phyloP scores from a whole-genome alignment of 2,329 filamentous ascomycete genomes.

The Monilinia aucupariae region DNA sequence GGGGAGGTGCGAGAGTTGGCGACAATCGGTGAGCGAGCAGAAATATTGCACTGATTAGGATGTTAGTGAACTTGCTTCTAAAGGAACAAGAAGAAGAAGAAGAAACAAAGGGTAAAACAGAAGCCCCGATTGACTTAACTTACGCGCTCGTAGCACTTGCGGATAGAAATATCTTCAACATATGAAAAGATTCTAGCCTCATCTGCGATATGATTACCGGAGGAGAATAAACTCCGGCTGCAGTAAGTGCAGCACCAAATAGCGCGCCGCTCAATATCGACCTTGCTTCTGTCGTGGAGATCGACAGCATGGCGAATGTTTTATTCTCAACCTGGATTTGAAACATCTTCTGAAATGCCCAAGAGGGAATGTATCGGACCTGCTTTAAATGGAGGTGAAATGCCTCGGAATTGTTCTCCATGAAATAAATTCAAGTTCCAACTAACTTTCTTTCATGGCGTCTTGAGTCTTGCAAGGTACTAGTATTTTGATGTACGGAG shows the following conservation, averaged over 20 bases:
- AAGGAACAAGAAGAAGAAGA: too few species aligned
- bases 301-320: slow-evolving; percentile 9
- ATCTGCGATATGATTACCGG: slow-evolving; percentile 57
- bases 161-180: slow-evolving; percentile 59
- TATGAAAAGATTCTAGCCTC: slow-evolving; percentile 56
- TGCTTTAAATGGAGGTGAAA: background rate
- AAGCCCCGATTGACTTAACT: slow-evolving; percentile 31
- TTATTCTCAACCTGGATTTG: background rate
- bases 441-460: background rate
- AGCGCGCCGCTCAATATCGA: slow-evolving; percentile 42
- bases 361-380: background rate
- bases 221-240: slow-evolving; percentile 56
- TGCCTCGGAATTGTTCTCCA: background rate
- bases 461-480: background rate
- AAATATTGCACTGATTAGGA: slow-evolving; percentile 35
- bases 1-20: slow-evolving; percentile 6
- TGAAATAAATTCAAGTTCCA: slow-evolving; percentile 7
- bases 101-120: background rate
- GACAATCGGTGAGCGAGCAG: slow-evolving; percentile 31
- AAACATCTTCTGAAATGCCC: background rate
- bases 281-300: slow-evolving; percentile 8
- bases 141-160: slow-evolving; percentile 59
- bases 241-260: slow-evolving; percentile 57
- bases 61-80: background rate
- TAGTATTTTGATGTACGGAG: background rate